These are phyloP conservation scores for Podospora comata DNA, from an alignment of 495 filamentous ascomycete genomes.

Conservation along the genomic window DNA sequence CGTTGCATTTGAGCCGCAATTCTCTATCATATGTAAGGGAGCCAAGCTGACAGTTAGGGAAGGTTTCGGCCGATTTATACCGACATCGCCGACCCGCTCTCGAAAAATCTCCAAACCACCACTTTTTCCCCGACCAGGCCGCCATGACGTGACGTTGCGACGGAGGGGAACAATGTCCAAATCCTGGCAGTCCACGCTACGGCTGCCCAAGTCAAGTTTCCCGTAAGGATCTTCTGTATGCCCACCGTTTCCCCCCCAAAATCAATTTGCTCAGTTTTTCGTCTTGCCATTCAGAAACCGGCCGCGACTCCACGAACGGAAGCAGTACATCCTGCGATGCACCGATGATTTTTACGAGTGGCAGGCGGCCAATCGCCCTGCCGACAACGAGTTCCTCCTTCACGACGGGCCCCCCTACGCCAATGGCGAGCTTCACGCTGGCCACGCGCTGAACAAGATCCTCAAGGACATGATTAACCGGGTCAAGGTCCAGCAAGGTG, in stretches of 20 bases:
- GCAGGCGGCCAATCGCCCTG: constrained; percentile 63
- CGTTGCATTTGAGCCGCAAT: not conserved
- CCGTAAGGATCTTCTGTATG: constrained; percentile 35
- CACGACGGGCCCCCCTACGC: constrained; percentile 98
- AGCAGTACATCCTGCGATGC: constrained; percentile 69
- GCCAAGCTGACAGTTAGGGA: not conserved
- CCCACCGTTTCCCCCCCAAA: not conserved
- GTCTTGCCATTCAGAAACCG: constrained; percentile 37
- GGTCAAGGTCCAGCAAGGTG: constrained; percentile 66
- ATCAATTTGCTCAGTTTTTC: not conserved
- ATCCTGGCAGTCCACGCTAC: constrained; percentile 48
- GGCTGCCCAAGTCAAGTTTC: constrained; percentile 48
- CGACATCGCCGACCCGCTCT: not conserved
- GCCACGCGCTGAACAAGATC: constrained; percentile 98
- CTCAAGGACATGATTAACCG: constrained; percentile 90
- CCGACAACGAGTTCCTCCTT: constrained; percentile 65
- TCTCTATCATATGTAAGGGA: not conserved
- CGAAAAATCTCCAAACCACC: constrained; percentile 5
- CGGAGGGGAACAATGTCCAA: constrained; percentile 43
- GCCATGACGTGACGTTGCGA: constrained; percentile 21
- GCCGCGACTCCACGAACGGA: constrained; percentile 42
- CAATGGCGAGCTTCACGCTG: constrained; percentile 89
- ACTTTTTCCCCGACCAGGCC: not conserved
- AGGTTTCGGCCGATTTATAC: not conserved
- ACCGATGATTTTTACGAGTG: constrained; percentile 86